Conservation (phyloP, 129 eudicot species). For the Flaveria sonorensis region DNA sequence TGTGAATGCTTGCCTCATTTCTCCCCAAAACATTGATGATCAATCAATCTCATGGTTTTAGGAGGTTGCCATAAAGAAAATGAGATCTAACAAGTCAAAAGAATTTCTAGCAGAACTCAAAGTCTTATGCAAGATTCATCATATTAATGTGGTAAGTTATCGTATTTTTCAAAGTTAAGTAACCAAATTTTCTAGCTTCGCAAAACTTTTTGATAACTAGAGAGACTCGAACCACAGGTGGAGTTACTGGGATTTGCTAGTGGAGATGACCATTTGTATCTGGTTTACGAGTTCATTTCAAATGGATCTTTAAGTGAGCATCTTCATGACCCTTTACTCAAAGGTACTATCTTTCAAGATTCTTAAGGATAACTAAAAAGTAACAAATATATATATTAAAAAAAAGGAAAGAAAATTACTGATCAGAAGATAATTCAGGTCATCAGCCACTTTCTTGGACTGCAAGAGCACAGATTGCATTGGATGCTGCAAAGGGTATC, state of each 20-base stretch:
- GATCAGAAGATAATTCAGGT: slow-evolving; percentile 49
- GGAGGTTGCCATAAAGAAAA: slow-evolving; percentile 85
- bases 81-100: slow-evolving; percentile 82
- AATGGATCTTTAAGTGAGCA: slow-evolving; percentile 80
- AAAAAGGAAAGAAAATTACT: slow-evolving; percentile 1
- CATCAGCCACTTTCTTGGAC: slow-evolving; percentile 86
- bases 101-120: slow-evolving; percentile 82
- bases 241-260: slow-evolving; percentile 84
- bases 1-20: neutral
- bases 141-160: slow-evolving; percentile 78
- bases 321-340: slow-evolving; percentile 78
- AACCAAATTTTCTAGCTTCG: neutral
- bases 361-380: neutral
- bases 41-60: slow-evolving; percentile 25
- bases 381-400: neutral
- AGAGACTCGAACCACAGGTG: slow-evolving; percentile 42
- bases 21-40: slow-evolving; percentile 2
- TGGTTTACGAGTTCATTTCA: slow-evolving; percentile 70
- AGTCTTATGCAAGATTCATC: slow-evolving; percentile 82
- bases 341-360: slow-evolving; percentile 50
- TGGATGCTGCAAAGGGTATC: slow-evolving; percentile 87
- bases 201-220: slow-evolving; percentile 1
- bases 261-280: slow-evolving; percentile 78
- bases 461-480: slow-evolving; percentile 71
- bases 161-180: neutral